These are phyloP conservation scores for Aphanomyces euteiches DNA, from an alignment of 352 stramenopile species.

Conservation along the genomic window DNA sequence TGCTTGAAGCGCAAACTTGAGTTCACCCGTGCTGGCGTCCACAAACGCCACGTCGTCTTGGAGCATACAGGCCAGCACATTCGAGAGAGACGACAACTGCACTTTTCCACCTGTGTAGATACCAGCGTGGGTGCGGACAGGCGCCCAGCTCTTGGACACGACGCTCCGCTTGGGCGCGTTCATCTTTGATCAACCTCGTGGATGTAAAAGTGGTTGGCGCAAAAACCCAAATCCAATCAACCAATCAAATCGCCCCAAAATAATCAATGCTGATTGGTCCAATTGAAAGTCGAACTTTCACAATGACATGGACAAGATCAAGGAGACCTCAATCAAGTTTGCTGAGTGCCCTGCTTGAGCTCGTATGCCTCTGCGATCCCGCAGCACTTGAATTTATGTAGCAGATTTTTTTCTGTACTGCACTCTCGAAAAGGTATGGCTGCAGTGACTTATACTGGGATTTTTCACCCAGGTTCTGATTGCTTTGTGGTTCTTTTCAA, in stretches of 20 bases:
- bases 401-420: too few relatives aligned
- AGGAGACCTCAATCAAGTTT: too few relatives aligned
- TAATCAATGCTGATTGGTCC: background rate
- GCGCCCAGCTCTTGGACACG: constrained; percentile 77
- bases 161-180: constrained; percentile 31
- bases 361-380: too few relatives aligned
- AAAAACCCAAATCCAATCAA: constrained; percentile 9
- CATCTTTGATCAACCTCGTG: constrained; percentile 10
- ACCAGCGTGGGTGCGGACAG: constrained; percentile 67
- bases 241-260: background rate
- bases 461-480: too few relatives aligned
- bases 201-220: background rate
- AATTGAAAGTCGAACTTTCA: background rate
- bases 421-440: too few relatives aligned
- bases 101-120: constrained; percentile 83
- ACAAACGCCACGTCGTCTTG: constrained; percentile 80
- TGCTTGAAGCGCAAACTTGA: constrained; percentile 71
- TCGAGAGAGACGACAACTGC: constrained; percentile 47
- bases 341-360: too few relatives aligned
- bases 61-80: constrained; percentile 69
- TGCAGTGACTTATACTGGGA: too few relatives aligned
- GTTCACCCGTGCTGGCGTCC: constrained; percentile 59
- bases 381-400: too few relatives aligned
- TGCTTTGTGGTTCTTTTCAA: too few relatives aligned
- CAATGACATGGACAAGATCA: too few relatives aligned